Evolutionary conservation across 306 rosid genomes (phyloP).

Genomic region (Cucurbita pepo): DNA sequence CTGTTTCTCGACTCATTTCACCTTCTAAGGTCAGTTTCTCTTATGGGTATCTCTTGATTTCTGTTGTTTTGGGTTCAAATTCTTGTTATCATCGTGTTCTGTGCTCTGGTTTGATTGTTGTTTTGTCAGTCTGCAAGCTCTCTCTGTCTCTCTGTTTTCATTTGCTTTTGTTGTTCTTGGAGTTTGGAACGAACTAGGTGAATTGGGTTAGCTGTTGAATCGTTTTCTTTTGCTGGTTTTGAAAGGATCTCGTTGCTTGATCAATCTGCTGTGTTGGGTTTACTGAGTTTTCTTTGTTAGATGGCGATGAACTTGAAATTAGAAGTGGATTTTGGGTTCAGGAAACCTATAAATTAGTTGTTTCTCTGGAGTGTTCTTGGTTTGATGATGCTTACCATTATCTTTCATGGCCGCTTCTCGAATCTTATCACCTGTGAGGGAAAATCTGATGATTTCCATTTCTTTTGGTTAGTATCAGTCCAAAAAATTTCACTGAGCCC

Average conservation of each 20-base stretch:
- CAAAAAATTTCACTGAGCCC: not conserved
- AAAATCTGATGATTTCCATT: not conserved
- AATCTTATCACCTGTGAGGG: not conserved
- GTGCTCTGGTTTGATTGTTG: not conserved
- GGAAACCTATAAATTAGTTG: not conserved
- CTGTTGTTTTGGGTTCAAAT: not conserved
- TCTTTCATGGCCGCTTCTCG: not conserved
- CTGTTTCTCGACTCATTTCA: not conserved
- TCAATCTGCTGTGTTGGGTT: not conserved
- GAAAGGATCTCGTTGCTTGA: not conserved
- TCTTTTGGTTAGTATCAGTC: not conserved
- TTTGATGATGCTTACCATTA: not conserved
- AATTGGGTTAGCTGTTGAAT: not conserved
- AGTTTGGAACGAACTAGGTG: not conserved
- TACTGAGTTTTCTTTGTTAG: not conserved
- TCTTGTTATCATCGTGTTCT: not conserved
- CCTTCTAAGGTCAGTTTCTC: slow-evolving; percentile 21
- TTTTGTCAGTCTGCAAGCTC: not conserved
- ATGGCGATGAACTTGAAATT: not conserved
- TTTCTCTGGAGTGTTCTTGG: not conserved
- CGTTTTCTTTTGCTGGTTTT: not conserved
- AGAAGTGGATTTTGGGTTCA: not conserved
- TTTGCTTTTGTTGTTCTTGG: not conserved
- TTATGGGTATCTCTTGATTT: slow-evolving; percentile 10
- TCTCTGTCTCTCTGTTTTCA: not conserved